Conservation (phyloP, 2,329 filamentous ascomycete species). For the Cladophialophora immunda region DNA sequence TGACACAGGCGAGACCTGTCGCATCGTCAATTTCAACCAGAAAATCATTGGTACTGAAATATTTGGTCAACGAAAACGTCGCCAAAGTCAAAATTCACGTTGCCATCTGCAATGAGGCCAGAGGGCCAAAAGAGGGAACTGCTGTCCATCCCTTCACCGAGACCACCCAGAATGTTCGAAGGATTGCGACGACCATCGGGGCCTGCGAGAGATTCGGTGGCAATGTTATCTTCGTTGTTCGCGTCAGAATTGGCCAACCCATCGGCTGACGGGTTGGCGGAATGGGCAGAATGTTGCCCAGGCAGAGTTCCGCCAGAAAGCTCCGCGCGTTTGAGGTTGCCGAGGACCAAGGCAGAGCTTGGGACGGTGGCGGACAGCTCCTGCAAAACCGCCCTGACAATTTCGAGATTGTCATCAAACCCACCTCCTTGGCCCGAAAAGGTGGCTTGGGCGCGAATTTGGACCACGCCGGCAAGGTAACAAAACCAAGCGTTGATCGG, state of each 20-base stretch:
- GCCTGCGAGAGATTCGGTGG: constrained; percentile 25
- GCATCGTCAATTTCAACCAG: constrained; percentile 16
- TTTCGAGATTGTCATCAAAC: constrained; percentile 21
- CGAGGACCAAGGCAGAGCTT: constrained; percentile 22
- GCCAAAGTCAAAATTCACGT: constrained; percentile 21
- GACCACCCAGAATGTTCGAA: constrained; percentile 22
- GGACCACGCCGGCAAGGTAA: constrained; percentile 28
- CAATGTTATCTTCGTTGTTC: constrained; percentile 23
- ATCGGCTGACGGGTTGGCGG: constrained; percentile 17
- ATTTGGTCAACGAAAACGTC: constrained; percentile 24
- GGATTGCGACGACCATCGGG: constrained; percentile 18
- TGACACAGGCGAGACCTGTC: constrained; percentile 14
- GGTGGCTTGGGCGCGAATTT: constrained; percentile 28
- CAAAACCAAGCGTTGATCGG: constrained; percentile 30
- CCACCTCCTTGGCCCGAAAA: constrained; percentile 16
- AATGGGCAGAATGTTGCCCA: constrained; percentile 20
- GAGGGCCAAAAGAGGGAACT: constrained; percentile 12
- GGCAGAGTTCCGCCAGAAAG: constrained; percentile 25
- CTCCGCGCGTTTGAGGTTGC: constrained; percentile 25
- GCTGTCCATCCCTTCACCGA: constrained; percentile 23
- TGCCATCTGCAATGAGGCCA: constrained; percentile 18
- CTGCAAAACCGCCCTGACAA: constrained; percentile 25
- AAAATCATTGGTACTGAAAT: constrained; percentile 25
- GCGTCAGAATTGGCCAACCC: constrained; percentile 14
- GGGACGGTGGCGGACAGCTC: constrained; percentile 25